phyloP scores from a whole-genome alignment of 192 early-diverging fungal species.

The Gaertneriomyces semiglobifer region DNA sequence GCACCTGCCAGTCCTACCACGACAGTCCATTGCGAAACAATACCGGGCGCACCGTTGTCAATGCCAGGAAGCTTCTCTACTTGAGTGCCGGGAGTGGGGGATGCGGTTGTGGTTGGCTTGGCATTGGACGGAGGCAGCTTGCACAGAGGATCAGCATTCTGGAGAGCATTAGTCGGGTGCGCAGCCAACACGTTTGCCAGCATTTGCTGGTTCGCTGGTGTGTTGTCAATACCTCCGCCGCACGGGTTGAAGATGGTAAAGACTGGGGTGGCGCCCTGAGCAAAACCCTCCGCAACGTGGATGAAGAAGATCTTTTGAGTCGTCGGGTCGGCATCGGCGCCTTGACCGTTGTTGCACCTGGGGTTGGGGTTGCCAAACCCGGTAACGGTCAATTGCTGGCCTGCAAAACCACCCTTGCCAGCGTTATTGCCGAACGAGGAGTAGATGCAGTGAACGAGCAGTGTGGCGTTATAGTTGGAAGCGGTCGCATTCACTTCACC shows the following conservation, averaged over 20 bases:
- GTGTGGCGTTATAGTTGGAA: slow-evolving; percentile 12
- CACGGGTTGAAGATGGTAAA: slow-evolving; percentile 30
- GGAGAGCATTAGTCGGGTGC: slow-evolving; percentile 12
- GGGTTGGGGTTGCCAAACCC: slow-evolving; percentile 19
- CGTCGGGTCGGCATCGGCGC: slow-evolving; percentile 10
- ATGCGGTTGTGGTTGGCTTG: not conserved
- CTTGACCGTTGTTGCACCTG: slow-evolving; percentile 8
- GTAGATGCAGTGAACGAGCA: slow-evolving; percentile 6
- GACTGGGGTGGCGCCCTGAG: slow-evolving; percentile 9
- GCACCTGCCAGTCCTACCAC: too few species aligned
- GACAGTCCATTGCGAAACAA: too few species aligned
- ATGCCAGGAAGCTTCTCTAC: too few species aligned
- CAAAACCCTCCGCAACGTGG: slow-evolving; percentile 16
- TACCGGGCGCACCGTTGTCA: too few species aligned
- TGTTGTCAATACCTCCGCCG: slow-evolving; percentile 15
- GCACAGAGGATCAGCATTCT: not conserved
- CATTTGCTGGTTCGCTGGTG: slow-evolving; percentile 10
- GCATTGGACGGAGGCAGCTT: slow-evolving; percentile 8
- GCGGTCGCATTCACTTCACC: not conserved
- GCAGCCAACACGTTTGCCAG: slow-evolving; percentile 5
- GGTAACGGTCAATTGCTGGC: slow-evolving; percentile 14
- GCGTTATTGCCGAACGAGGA: slow-evolving; percentile 2
- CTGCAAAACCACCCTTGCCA: slow-evolving; percentile 3
- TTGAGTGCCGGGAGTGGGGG: too few species aligned
- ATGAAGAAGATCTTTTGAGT: slow-evolving; percentile 20